These are phyloP conservation scores for Gloeophyllum trabeum DNA, from an alignment of 768 basidiomycete genomes.

Conservation along the genomic window DNA sequence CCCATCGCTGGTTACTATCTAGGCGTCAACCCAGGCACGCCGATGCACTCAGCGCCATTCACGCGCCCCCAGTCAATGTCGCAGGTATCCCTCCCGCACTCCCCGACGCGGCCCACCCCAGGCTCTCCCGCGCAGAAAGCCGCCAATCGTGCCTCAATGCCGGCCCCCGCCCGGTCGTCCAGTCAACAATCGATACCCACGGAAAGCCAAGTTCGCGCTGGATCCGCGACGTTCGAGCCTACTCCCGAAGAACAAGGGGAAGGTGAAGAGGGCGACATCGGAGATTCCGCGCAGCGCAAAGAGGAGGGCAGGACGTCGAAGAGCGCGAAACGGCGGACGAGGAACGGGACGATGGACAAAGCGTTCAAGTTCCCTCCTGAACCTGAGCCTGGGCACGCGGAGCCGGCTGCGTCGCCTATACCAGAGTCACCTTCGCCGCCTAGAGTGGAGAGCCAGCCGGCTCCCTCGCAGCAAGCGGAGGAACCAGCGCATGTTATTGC, in stretches of 20 bases:
- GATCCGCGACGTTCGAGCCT: slow-evolving; percentile 26
- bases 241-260: slow-evolving; percentile 37
- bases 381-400: slow-evolving; percentile 8
- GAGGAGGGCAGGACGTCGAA: slow-evolving; percentile 2
- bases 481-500: slow-evolving; percentile 38
- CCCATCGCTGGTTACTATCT: slow-evolving; percentile 77
- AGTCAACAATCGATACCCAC: not conserved
- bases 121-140: slow-evolving; percentile 20
- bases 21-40: slow-evolving; percentile 46
- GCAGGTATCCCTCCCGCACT: slow-evolving; percentile 41
- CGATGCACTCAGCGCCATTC: slow-evolving; percentile 25
- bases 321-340: slow-evolving; percentile 13
- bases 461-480: slow-evolving; percentile 2
- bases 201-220: not conserved
- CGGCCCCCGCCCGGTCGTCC: slow-evolving; percentile 34
- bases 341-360: slow-evolving; percentile 69
- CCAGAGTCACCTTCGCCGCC: slow-evolving; percentile 4
- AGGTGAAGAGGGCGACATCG: slow-evolving; percentile 23
- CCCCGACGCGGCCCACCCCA: slow-evolving; percentile 23
- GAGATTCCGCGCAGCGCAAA: too few relatives aligned
- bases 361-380: slow-evolving; percentile 58
- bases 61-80: slow-evolving; percentile 71
- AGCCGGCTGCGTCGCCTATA: slow-evolving; percentile 17
- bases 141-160: slow-evolving; percentile 59
- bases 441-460: slow-evolving; percentile 1